Conservation (phyloP, 306 rosid species). For the Acmispon strigosus region DNA sequence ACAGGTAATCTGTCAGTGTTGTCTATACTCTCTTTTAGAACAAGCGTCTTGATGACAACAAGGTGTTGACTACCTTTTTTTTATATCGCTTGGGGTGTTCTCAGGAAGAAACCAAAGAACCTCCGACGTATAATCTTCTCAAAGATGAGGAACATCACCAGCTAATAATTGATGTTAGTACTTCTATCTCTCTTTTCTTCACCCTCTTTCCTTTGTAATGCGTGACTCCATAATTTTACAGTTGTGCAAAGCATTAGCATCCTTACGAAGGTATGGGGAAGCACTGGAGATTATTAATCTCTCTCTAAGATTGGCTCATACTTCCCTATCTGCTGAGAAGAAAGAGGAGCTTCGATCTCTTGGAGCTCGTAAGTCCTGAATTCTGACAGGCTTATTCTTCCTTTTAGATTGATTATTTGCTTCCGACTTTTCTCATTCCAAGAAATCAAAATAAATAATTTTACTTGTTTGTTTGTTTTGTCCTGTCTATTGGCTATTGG, state of each 20-base stretch:
- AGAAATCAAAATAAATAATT: slow-evolving; percentile 1
- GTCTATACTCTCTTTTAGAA: background rate
- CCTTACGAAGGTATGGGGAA: slow-evolving; percentile 66
- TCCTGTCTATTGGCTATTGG: background rate
- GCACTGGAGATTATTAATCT: slow-evolving; percentile 76
- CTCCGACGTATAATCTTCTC: slow-evolving; percentile 61
- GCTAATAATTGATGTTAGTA: slow-evolving; percentile 68
- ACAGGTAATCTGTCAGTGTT: slow-evolving; percentile 25
- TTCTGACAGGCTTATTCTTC: background rate
- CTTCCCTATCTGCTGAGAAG: slow-evolving; percentile 46
- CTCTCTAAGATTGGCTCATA: slow-evolving; percentile 50
- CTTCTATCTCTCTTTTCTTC: slow-evolving; percentile 14
- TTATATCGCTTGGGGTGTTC: slow-evolving; percentile 26
- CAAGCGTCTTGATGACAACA: background rate
- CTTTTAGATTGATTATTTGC: background rate
- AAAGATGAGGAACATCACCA: slow-evolving; percentile 61
- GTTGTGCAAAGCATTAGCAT: slow-evolving; percentile 83
- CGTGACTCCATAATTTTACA: slow-evolving; percentile 30
- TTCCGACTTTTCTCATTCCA: slow-evolving; percentile 2
- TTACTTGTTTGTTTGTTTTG: background rate
- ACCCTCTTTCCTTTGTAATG: background rate
- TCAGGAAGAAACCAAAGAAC: slow-evolving; percentile 39
- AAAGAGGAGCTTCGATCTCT: slow-evolving; percentile 76
- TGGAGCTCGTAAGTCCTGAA: slow-evolving; percentile 66
- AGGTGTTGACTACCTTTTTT: slow-evolving; percentile 5